phyloP scores from a whole-genome alignment of 179 eudicot genomes.

The Nepenthes alata region DNA sequence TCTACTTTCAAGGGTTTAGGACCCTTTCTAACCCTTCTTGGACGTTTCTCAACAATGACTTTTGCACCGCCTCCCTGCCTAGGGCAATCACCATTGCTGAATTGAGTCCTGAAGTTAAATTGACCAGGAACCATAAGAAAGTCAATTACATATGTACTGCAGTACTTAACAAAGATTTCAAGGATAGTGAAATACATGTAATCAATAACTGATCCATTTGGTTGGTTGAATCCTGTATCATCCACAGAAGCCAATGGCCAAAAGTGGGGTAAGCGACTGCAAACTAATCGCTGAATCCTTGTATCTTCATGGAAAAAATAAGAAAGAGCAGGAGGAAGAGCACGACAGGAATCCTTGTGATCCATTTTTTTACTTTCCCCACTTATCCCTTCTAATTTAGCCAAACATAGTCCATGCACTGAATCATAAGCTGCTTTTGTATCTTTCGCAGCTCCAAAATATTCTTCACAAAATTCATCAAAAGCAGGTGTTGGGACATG shows the following conservation, averaged over 20 bases:
- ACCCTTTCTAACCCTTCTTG: slow-evolving; percentile 36
- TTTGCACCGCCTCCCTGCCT: slow-evolving; percentile 26
- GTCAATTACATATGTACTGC: not conserved
- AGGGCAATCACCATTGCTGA: slow-evolving; percentile 39
- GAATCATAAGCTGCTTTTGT: slow-evolving; percentile 16
- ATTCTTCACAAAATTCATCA: slow-evolving; percentile 66
- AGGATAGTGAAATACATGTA: slow-evolving; percentile 44
- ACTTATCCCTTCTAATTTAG: slow-evolving; percentile 9
- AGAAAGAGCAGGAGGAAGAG: slow-evolving; percentile 50
- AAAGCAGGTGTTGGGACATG: slow-evolving; percentile 71
- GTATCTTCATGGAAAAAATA: slow-evolving; percentile 67
- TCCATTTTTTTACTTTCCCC: slow-evolving; percentile 10
- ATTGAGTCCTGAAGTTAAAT: slow-evolving; percentile 54
- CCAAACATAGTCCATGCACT: slow-evolving; percentile 10
- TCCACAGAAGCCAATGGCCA: slow-evolving; percentile 38
- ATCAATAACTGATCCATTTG: slow-evolving; percentile 48
- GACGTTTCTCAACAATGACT: slow-evolving; percentile 15
- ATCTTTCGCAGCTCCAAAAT: slow-evolving; percentile 33
- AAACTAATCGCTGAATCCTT: slow-evolving; percentile 60
- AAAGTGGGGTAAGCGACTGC: slow-evolving; percentile 62
- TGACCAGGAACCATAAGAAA: not conserved
- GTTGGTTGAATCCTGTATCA: slow-evolving; percentile 25
- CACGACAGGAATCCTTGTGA: slow-evolving; percentile 14
- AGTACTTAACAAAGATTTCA: not conserved
- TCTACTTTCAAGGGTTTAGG: slow-evolving; percentile 23